Conservation (phyloP, 805 yeast species). For the Suhomyces vadensis region DNA sequence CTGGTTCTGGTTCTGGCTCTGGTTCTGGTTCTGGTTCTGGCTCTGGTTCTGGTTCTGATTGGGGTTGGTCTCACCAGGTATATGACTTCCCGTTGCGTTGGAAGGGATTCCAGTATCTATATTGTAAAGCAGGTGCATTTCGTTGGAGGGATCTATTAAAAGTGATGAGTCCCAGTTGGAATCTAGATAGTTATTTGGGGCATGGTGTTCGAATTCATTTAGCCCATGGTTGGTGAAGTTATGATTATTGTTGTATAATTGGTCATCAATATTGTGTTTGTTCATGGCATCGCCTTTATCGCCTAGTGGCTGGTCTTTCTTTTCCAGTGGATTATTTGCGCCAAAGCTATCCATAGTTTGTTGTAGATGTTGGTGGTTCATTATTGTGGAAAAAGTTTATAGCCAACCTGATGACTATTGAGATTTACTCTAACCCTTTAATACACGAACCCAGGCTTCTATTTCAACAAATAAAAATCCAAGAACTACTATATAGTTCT, state of each 20-base stretch:
- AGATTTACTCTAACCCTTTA: too few relatives aligned
- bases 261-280: neutral
- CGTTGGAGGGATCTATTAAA: constrained; percentile 32
- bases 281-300: neutral
- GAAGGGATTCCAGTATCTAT: constrained; percentile 21
- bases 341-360: neutral
- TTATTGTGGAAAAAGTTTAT: too few relatives aligned
- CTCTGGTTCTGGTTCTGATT: too few relatives aligned
- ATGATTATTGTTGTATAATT: neutral
- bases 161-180: constrained; percentile 36
- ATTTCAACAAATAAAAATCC: neutral
- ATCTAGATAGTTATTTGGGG: constrained; percentile 19
- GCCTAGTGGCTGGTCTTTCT: neutral
- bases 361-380: neutral
- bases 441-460: too few relatives aligned
- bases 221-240: neutral
- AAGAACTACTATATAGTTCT: neutral
- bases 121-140: constrained; percentile 27
- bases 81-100: constrained; percentile 3
- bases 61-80: constrained; percentile 12
- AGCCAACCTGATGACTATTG: too few relatives aligned
- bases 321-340: neutral
- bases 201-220: constrained; percentile 8
- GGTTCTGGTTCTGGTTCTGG: neutral
- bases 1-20: neutral